Evolutionary conservation across 495 filamentous ascomycete species (phyloP).

Genomic region (Penicillium pulvis): DNA sequence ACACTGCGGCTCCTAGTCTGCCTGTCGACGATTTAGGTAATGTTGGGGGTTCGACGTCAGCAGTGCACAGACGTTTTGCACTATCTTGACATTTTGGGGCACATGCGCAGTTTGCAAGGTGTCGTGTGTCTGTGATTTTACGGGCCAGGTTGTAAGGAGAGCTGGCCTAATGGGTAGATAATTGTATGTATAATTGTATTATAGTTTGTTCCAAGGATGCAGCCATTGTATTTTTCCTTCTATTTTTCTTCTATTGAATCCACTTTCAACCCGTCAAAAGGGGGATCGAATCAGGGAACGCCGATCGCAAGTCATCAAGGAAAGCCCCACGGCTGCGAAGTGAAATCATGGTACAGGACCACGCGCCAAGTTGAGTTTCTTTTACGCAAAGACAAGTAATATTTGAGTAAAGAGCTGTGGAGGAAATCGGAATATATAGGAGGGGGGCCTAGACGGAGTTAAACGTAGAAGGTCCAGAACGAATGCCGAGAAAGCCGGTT

Average conservation of each 20-base stretch:
- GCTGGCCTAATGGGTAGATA: neutral
- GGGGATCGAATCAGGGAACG: slow-evolving; percentile 16
- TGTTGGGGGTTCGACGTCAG: slow-evolving; percentile 12
- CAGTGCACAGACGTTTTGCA: slow-evolving; percentile 24
- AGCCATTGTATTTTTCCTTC: slow-evolving; percentile 9
- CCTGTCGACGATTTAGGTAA: slow-evolving; percentile 16
- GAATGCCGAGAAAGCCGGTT: slow-evolving; percentile 20
- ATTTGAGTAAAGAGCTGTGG: neutral
- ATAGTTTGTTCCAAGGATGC: slow-evolving; percentile 5
- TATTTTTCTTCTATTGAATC: slow-evolving; percentile 6
- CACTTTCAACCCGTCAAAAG: slow-evolving; percentile 7
- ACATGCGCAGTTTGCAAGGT: neutral
- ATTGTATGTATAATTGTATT: slow-evolving; percentile 13
- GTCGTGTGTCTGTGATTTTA: neutral
- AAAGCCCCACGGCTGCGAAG: slow-evolving; percentile 16
- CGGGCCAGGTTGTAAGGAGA: neutral
- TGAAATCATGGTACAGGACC: neutral
- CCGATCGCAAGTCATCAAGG: slow-evolving; percentile 24
- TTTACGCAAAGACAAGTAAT: no score
- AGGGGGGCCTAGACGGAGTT: neutral
- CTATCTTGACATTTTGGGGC: neutral
- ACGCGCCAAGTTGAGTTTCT: no score
- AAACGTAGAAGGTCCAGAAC: slow-evolving; percentile 9
- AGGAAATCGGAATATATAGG: neutral
- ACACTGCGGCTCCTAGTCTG: slow-evolving; percentile 13